Conservation (phyloP, 2,329 filamentous ascomycete species). For the Phyllosticta capitalensis region DNA sequence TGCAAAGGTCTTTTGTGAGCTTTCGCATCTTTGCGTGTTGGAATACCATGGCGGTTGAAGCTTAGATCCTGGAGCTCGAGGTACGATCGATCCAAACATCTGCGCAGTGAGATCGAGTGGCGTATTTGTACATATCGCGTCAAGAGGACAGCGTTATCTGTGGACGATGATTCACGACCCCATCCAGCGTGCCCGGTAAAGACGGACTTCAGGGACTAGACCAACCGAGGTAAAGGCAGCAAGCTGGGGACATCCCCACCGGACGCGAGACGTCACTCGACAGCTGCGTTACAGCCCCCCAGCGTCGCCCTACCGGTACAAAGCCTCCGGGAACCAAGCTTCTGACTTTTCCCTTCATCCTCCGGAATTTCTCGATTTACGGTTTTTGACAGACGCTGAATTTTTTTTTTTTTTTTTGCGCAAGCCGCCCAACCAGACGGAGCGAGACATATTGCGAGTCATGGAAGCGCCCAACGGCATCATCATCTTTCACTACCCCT, state of each 20-base stretch:
- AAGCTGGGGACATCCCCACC: not conserved
- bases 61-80: no score
- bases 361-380: not conserved
- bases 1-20: not conserved
- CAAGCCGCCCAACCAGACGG: not conserved
- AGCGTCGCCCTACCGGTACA: not conserved
- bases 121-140: not conserved
- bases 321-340: not conserved
- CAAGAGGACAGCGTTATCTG: not conserved
- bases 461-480: conserved; percentile 32
- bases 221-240: not conserved
- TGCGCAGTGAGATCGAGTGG: not conserved
- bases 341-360: not conserved
- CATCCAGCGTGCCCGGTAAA: not conserved
- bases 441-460: not conserved
- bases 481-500: conserved; percentile 55
- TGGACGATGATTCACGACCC: not conserved
- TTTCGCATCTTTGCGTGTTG: not conserved
- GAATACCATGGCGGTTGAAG: not conserved
- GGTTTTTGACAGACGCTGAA: not conserved
- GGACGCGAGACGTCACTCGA: not conserved
- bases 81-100: no score
- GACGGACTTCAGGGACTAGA: not conserved
- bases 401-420: not conserved
- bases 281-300: not conserved